Evolutionary conservation across 495 filamentous ascomycete genomes (phyloP).

Genomic region (Penicillium cataractarum): DNA sequence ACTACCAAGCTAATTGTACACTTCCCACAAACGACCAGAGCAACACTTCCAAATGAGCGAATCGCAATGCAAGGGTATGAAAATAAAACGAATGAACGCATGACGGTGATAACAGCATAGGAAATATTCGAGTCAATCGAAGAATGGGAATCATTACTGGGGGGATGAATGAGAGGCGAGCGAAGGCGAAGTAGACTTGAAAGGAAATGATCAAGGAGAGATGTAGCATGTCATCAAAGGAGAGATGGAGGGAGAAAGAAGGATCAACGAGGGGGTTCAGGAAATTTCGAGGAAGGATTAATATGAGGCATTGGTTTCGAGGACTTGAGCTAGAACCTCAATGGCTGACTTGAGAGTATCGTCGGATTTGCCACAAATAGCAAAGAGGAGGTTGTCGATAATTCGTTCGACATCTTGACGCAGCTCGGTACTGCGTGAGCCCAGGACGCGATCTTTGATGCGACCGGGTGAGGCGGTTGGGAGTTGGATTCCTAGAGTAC

Average conservation of each 20-base stretch:
- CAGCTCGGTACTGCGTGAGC: constrained; percentile 38
- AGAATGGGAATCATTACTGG: constrained; percentile 10
- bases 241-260: neutral
- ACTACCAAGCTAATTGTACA: constrained; percentile 25
- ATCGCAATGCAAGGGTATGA: constrained; percentile 38
- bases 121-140: constrained; percentile 17
- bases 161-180: constrained; percentile 5
- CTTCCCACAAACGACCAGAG: neutral
- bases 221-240: neutral
- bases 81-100: constrained; percentile 10
- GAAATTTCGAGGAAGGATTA: constrained; percentile 14
- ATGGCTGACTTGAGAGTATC: constrained; percentile 46
- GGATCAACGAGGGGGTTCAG: neutral
- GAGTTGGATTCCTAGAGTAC: constrained; percentile 40
- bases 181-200: neutral
- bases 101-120: neutral
- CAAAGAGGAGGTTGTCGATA: constrained; percentile 47
- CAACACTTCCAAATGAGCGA: constrained; percentile 16
- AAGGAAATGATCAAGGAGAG: neutral
- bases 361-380: constrained; percentile 43
- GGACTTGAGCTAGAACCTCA: constrained; percentile 45
- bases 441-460: constrained; percentile 37
- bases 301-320: constrained; percentile 39
- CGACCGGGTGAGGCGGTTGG: constrained; percentile 33
- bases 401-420: constrained; percentile 42